Conservation (phyloP, 352 stramenopile species). For the Peronospora destructor region DNA sequence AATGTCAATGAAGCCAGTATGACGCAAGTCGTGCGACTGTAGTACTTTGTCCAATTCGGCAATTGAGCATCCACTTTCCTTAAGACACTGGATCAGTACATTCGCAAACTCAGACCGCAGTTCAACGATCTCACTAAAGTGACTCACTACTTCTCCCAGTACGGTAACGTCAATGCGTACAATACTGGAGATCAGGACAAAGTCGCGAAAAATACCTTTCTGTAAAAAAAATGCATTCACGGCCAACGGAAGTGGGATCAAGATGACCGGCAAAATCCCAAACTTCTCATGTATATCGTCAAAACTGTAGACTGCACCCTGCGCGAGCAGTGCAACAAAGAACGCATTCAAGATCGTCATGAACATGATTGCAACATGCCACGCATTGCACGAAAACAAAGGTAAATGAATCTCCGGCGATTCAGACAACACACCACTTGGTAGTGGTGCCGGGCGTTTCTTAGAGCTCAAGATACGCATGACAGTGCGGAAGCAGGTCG, state of each 20-base stretch:
- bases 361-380: constrained; percentile 51
- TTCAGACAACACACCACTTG: constrained; percentile 5
- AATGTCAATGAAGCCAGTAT: constrained; percentile 34
- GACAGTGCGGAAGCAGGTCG: constrained; percentile 12
- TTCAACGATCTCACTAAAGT: constrained; percentile 55
- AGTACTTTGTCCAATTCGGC: constrained; percentile 29
- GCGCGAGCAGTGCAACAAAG: constrained; percentile 48
- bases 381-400: constrained; percentile 55
- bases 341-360: constrained; percentile 60
- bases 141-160: constrained; percentile 41
- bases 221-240: constrained; percentile 51
- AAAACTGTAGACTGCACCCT: constrained; percentile 54
- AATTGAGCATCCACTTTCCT: constrained; percentile 11
- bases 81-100: constrained; percentile 22
- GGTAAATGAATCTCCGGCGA: constrained; percentile 16
- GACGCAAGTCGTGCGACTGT: constrained; percentile 14
- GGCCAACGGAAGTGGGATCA: constrained; percentile 34
- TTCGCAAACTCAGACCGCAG: constrained; percentile 42
- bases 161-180: constrained; percentile 40
- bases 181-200: constrained; percentile 46
- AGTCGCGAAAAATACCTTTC: constrained; percentile 49
- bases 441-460: neutral
- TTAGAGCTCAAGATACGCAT: constrained; percentile 8
- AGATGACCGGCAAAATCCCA: constrained; percentile 18
- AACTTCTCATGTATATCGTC: constrained; percentile 21